Percentiles rank a stretch among this genome's conserved stretches.
These are phyloP conservation scores for Colletotrichum lindemuthianum DNA, from an alignment of 2,329 filamentous ascomycete species.

Conservation along the genomic window DNA sequence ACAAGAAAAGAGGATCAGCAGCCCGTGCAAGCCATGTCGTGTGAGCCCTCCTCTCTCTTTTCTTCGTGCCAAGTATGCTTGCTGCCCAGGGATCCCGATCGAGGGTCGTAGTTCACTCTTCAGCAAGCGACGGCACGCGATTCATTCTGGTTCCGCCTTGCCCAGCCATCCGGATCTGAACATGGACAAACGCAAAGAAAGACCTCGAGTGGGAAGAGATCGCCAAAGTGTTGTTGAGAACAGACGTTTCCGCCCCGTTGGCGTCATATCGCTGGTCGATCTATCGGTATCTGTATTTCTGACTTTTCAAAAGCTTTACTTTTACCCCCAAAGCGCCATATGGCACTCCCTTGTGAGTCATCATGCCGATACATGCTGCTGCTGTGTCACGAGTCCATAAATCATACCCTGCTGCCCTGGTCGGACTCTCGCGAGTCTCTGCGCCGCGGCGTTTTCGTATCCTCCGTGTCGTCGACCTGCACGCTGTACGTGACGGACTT, in stretches of 20 bases:
- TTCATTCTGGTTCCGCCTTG: too few species aligned
- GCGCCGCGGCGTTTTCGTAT: neutral
- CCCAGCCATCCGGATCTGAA: too few species aligned
- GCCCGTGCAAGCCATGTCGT: slow-evolving; percentile 15
- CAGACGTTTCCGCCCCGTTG: too few species aligned
- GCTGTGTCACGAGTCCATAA: neutral
- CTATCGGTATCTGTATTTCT: too few species aligned
- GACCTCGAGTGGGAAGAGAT: too few species aligned
- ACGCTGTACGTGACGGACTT: slow-evolving; percentile 56
- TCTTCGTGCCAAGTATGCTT: neutral
- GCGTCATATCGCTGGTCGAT: too few species aligned
- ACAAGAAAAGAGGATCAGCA: slow-evolving; percentile 17
- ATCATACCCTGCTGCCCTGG: neutral
- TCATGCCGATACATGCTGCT: neutral
- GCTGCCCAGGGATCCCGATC: slow-evolving; percentile 5
- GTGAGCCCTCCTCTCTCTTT: neutral
- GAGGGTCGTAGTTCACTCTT: neutral
- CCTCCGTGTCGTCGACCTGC: slow-evolving; percentile 44
- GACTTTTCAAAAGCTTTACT: too few species aligned
- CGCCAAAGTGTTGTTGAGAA: too few species aligned
- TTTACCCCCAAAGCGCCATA: neutral
- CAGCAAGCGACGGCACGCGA: too few species aligned
- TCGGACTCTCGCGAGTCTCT: slow-evolving; percentile 19
- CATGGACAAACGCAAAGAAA: too few species aligned
- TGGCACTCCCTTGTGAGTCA: neutral